A percentile compares a stretch with the other conserved stretches of the same genome.
Conservation (phyloP, 2,329 filamentous ascomycete species). For the Sporothrix protearum region DNA sequence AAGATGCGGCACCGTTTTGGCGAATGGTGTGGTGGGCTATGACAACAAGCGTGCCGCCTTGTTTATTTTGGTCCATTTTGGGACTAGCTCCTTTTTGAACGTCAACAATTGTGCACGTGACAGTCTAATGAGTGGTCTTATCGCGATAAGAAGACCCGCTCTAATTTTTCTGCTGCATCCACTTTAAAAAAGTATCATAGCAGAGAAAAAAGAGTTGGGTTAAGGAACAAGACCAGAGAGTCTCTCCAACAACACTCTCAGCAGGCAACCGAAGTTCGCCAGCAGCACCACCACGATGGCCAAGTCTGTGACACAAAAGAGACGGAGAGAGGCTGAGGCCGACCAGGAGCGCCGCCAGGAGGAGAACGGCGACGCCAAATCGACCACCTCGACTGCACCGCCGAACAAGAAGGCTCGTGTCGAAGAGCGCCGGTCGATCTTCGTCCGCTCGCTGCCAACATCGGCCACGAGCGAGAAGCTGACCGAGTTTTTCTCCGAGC, state of each 20-base stretch:
- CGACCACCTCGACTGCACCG: constrained; percentile 23
- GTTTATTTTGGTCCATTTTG: constrained; percentile 27
- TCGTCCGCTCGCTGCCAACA: constrained; percentile 81
- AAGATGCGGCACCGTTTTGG: constrained; percentile 1
- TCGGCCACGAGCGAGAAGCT: constrained; percentile 76
- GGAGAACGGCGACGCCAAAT: constrained; percentile 17
- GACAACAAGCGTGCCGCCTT: constrained; percentile 23
- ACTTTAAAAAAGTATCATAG: constrained; percentile 19
- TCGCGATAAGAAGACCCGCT: constrained; percentile 21
- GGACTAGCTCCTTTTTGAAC: constrained; percentile 20
- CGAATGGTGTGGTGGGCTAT: constrained; percentile 21
- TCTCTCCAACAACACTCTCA: background rate
- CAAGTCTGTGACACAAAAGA: constrained; percentile 35
- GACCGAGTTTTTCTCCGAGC: constrained; percentile 86
- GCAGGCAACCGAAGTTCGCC: background rate
- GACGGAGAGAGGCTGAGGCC: constrained; percentile 38
- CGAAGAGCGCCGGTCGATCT: constrained; percentile 69
- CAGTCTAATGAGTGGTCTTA: background rate
- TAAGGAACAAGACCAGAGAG: background rate
- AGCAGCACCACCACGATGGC: constrained; percentile 28
- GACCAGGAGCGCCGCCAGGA: constrained; percentile 31
- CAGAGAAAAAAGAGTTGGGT: constrained; percentile 15
- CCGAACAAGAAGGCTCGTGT: constrained; percentile 55
- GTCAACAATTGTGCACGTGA: constrained; percentile 23
- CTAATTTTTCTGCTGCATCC: constrained; percentile 23